A percentile compares a stretch with the other conserved stretches of the same genome.
These are phyloP conservation scores for Yarrowia divulgata DNA, from an alignment of 805 yeast species.

Conservation along the genomic window DNA sequence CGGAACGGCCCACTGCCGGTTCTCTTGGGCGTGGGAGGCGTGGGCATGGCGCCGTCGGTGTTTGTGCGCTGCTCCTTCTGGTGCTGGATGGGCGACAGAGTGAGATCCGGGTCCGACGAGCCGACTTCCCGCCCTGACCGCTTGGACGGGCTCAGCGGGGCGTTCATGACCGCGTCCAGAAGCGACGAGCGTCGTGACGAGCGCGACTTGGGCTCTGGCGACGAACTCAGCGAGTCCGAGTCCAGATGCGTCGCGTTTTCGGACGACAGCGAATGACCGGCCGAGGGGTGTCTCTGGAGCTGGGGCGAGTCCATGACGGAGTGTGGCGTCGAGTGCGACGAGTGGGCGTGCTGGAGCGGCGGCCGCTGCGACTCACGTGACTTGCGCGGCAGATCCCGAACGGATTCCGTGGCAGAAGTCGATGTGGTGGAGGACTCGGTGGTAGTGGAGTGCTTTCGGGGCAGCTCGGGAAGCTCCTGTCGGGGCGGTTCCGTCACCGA, in stretches of 20 bases:
- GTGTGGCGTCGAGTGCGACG: constrained; percentile 20
- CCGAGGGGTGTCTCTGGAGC: constrained; percentile 19
- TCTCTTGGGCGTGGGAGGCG: constrained; percentile 34
- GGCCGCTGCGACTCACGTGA: constrained; percentile 31
- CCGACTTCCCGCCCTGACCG: constrained; percentile 8
- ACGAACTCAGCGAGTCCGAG: constrained; percentile 18
- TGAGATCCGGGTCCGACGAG: constrained; percentile 28
- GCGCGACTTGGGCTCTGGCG: constrained; percentile 29
- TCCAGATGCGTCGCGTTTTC: constrained; percentile 25
- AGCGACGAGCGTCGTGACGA: constrained; percentile 29
- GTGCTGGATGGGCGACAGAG: constrained; percentile 27
- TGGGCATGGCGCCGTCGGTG: constrained; percentile 10
- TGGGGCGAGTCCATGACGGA: constrained; percentile 33
- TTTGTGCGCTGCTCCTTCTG: neutral
- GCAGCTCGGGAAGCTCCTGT: neutral
- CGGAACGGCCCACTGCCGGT: constrained; percentile 25
- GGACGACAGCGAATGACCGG: constrained; percentile 22
- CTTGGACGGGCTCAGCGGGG: constrained; percentile 26
- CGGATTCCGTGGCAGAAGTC: neutral
- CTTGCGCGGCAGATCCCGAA: constrained; percentile 19
- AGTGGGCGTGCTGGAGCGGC: constrained; percentile 16
- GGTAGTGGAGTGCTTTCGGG: neutral
- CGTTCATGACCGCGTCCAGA: constrained; percentile 37
- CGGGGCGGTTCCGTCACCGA: neutral
- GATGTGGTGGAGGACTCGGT: neutral